Evolutionary conservation across 1,284 basidiomycete genomes (phyloP), one percentile per base, ranked within the genome.

Genomic region (Tilletiopsis washingtonensis): DNA sequence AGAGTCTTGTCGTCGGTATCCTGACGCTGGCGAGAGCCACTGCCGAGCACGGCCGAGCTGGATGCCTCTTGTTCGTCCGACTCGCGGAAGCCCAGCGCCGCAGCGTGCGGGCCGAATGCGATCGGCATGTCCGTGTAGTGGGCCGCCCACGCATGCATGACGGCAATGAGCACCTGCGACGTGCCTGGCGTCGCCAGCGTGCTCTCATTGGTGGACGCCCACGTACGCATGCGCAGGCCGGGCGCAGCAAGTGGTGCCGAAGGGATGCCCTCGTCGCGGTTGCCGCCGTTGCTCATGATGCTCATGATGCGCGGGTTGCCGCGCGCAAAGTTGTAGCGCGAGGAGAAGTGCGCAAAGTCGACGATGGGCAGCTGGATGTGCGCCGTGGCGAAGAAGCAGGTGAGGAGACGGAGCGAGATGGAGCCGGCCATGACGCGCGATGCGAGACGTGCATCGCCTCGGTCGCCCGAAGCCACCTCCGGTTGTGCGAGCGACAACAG

Each of bases 141-240:
- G 14, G 67, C 63, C 0, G 63, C 69, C 58, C 61, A 70, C 6
- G 67, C 62, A 26, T 68, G 64, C 21, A 71, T 54, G 19, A 55
- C 57, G 3, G 62, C 61, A 17, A 71, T 53, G 27, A 71, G 37
- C 6, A 64, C 46, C 43, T 71, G 67, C 29, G 62, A 47, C 4
- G 57, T 62, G 11, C 60, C 66, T 1, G 69, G 58, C 3, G 61
- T 62, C 14, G 57, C 47, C 27, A 67, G 56, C 40, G 59, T 67
- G 46, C 60, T 62, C 17, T 59, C 59, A 23, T 44, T 54, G 34
- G 52, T 52, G 20, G 45, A 55, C 3, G 59, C 51, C 55, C 59
- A 66, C 14, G 40, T 43, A 5, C 44, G 47, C 12, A 32, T 17
- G 7, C 4, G 36, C 24, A 47, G 23, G 41, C 46, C 46, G 27